phyloP scores from a whole-genome alignment of 2,329 filamentous ascomycete species.

The Botryotinia globosa region DNA sequence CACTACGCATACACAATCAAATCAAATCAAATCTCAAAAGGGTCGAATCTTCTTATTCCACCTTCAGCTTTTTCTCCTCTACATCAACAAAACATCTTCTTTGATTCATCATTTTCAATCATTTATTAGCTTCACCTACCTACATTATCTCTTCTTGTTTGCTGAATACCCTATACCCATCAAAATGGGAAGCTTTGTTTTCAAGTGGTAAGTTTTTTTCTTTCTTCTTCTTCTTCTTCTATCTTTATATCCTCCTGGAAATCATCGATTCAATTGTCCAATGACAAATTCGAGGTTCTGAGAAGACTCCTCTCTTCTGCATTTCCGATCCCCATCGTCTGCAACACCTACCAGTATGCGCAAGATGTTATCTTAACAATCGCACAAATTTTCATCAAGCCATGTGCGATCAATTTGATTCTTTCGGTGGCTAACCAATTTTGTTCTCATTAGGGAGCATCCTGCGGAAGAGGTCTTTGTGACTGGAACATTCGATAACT shows the following conservation, averaged over 20 bases:
- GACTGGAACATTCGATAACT: constrained; percentile 93
- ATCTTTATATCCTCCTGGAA: neutral
- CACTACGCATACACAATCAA: neutral
- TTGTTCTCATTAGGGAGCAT: constrained; percentile 68
- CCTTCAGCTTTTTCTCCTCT: neutral
- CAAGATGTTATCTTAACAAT: neutral
- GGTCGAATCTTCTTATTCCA: neutral
- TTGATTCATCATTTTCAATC: neutral
- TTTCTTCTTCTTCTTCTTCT: neutral
- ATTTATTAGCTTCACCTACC: neutral
- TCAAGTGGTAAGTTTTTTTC: constrained; percentile 38
- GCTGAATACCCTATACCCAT: constrained; percentile 12
- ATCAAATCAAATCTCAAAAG: neutral
- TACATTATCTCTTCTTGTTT: neutral
- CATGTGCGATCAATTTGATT: neutral
- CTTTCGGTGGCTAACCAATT: neutral
- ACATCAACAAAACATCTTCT: neutral
- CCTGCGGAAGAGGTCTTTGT: constrained; percentile 83
- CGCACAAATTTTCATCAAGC: neutral
- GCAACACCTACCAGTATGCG: neutral
- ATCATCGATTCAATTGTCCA: neutral
- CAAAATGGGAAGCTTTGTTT: constrained; percentile 41
- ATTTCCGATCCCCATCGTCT: neutral
- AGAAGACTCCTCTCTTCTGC: neutral
- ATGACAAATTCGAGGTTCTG: neutral